Evolutionary conservation across 805 yeast species (phyloP), one percentile per base, ranked within the genome.

Genomic region (Starmerella apis): DNA sequence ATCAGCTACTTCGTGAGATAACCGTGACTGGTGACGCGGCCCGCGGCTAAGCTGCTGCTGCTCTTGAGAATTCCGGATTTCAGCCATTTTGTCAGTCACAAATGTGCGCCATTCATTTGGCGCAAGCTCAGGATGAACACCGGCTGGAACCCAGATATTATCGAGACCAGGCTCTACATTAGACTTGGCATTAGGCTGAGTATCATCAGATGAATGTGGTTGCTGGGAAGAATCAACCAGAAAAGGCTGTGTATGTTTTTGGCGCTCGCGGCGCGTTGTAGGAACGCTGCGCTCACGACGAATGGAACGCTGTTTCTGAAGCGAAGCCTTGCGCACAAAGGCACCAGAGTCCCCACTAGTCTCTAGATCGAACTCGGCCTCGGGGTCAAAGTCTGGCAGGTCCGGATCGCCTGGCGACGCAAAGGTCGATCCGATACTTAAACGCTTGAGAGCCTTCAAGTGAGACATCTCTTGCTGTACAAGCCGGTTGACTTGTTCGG

Each of bases 71-170:
- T 52, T 47, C 25, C 48, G 58, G 47, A 68, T 63, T 39, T 65
- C 71, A 19, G 69, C 61, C 6, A 69, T 65, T 45, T 67, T 68
- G 36, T 62, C 59, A 50, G 65, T 65, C 20, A 70, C 70, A 59
- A 67, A 70, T 16, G 69, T 56, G 47, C 64, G 63, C 74, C 74
- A 70, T 59, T 84, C 86, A 60, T 85, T 94, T 2, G 97, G 97
- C 23, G 94, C 88, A n/a, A 90, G 76, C 59, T 84, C 90, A 1
- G 97, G 97, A 64, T 92, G 98, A 33, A 86, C 73, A 55, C 78
- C 79, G 1, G 97, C 98, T 0, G 97, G 97, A 1, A 92, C 96
- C 98, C 98, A 90, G 48, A 90, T 67, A 50, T 76, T 54, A 22
- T 51, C 60, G 22, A 56, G 48, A 16, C 47, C 55, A 8, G 50